Evolutionary conservation across 805 yeast genomes (phyloP), one percentile per base, ranked within the genome.

Genomic region (Starmerella sirachaensis): DNA sequence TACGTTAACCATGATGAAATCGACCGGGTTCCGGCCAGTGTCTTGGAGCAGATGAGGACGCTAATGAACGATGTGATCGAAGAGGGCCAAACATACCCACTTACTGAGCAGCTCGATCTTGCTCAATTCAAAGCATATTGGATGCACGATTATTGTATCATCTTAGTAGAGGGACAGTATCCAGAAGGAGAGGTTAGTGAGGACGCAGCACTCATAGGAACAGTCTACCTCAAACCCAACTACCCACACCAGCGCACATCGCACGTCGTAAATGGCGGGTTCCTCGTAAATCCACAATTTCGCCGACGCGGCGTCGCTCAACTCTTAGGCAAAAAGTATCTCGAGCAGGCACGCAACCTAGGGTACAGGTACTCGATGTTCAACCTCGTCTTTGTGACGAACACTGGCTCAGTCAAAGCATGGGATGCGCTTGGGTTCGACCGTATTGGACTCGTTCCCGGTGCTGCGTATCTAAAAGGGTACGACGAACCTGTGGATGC

Each of bases 361-460:
- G 94, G 94, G 0, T 86, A 78, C 58, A 72, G 68, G 5, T 82
- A 82, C 52, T 77, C 88, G 6, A 88, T 86, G 11, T 86, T 81
- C 66, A 86, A 86, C 57, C 65, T 86, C 34, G 97, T 86, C 0
- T 86, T 78, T 54, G 91, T 67, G 34, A 76, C 85, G 2, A 86
- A 86, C 54, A 62, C 60, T 3, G 94, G 85, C 3, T 80, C 93
- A 50, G 56, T 65, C 50, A 68, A 62, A 50, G 78, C 81, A 37
- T 86, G 97, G 96, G 94, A 85, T 35, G 49, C 63, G 1, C 64
- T 86, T 18, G 93, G 93, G 2, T 86, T 85, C 49, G 78, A 79
- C 11, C 62, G 84, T 35, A 75, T 83, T 26, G 96, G 96, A 0
- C 61, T 64, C 12, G 64, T 86, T 11, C 76, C 76, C 37, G 70